Evolutionary conservation across 1,284 basidiomycete species (phyloP), one percentile per base, ranked within the genome.

Genomic region (Rhodotorula sp.): DNA sequence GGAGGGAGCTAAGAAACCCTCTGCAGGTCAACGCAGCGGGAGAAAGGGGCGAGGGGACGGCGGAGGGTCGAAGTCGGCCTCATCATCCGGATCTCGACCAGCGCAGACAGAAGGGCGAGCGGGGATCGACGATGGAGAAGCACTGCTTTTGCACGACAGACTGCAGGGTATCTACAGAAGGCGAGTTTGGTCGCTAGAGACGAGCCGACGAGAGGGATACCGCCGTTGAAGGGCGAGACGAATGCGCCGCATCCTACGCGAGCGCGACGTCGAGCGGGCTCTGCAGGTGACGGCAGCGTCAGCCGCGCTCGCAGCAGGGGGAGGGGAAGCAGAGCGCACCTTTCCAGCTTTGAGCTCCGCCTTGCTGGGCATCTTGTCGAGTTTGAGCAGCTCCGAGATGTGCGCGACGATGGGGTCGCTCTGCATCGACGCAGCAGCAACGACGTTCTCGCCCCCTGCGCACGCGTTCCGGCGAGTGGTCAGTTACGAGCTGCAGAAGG

Each of bases 291-390:
- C 9, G 32, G 0, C 15, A 41, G 29, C 2, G 29, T 44, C 37
- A 44, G 53, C 19, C 13, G 21, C 7, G 2, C 6, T 10, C 34
- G 13, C n/a, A n/a, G 8, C 10, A 22, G n/a, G 7, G 17, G 29
- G 21, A 51, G 5, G 57, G 22, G 29, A 27, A 19, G n/a, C 44
- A 37, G 12, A 15, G 57, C 81, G 67, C 64, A 82, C 82, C 80
- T 84, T 85, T 69, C 86, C 86, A 32, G 75, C 78, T 81, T 85
- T 88, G 78, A 97, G 83, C 79, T 94, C 91, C 25, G 87, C 85
- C 6, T 90, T 85, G 25, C 87, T 85, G 8, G 92, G 93, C 91
- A 97, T 95, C 74, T 90, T 84, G 25, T 87, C 88, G 58, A 92
- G 82, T 60, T 90, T 85, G 77, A 97, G 82, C 62, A 97, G 84